A percentile compares a stretch with the other conserved stretches of the same genome.
phyloP scores from a whole-genome alignment of 2,329 filamentous ascomycete species.

The Pseudogymnoascus sp. region DNA sequence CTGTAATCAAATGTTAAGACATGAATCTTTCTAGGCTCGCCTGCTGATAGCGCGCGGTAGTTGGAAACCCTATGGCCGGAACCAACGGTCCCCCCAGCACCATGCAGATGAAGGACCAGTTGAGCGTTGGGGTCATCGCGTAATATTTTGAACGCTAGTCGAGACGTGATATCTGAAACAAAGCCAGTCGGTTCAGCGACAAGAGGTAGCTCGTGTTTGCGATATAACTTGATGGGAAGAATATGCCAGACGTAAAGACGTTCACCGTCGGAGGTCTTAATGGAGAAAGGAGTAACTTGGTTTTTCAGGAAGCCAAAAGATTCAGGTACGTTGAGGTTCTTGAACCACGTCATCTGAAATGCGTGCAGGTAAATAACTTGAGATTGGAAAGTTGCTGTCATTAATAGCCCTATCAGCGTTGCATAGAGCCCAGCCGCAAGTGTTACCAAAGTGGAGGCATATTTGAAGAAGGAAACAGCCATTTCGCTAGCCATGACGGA shows the following conservation, averaged over 20 bases:
- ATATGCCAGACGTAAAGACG: no score
- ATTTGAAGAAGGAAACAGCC: constrained; percentile 10
- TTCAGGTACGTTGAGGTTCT: no score
- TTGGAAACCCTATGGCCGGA: constrained; percentile 37
- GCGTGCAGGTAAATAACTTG: constrained; percentile 50
- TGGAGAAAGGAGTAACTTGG: no score
- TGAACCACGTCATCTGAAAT: constrained; percentile 1
- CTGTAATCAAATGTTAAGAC: constrained; percentile 54
- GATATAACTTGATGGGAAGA: constrained; percentile 28
- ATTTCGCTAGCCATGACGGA: no score
- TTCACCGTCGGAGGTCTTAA: no score
- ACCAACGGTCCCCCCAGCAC: constrained; percentile 21
- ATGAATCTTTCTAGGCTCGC: constrained; percentile 44
- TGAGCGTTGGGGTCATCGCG: constrained; percentile 34
- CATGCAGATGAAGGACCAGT: constrained; percentile 40
- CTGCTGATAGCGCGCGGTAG: constrained; percentile 48
- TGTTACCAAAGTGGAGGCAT: constrained; percentile 21
- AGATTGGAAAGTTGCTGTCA: constrained; percentile 37
- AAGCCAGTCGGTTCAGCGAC: constrained; percentile 33
- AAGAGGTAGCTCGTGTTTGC: constrained; percentile 34
- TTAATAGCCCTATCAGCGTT: constrained; percentile 38
- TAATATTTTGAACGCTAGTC: constrained; percentile 32
- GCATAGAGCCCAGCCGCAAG: constrained; percentile 32
- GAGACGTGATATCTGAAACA: constrained; percentile 28
- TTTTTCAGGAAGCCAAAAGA: no score